Evolutionary conservation across 2,329 filamentous ascomycete genomes (phyloP).

Genomic region (Aureobasidium lini): DNA sequence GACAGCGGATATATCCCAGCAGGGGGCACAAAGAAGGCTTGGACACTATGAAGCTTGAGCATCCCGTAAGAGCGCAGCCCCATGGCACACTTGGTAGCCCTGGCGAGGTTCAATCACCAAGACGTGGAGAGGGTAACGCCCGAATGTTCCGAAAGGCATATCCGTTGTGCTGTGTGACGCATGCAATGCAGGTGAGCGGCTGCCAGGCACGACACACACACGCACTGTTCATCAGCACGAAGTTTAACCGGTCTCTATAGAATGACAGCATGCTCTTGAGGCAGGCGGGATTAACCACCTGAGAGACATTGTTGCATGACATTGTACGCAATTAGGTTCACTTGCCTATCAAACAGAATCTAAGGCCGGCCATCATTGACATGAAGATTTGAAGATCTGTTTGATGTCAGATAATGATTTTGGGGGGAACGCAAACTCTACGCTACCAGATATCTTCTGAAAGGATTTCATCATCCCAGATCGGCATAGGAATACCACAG

Average conservation of each 20-base stretch:
- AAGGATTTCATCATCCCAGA: not conserved
- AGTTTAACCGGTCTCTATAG: not conserved
- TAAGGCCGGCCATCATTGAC: not conserved
- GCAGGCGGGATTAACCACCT: not conserved
- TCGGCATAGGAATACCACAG: not conserved
- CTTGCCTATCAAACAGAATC: not conserved
- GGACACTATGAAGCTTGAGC: not conserved
- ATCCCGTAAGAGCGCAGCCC: not conserved
- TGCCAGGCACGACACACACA: not conserved
- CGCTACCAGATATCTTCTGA: not conserved
- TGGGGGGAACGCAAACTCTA: not conserved
- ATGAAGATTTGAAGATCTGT: not conserved
- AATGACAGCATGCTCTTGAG: not conserved
- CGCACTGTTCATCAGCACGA: conserved; percentile 1
- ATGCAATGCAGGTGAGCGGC: not conserved
- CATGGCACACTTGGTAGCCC: conserved; percentile 5
- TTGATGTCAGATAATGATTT: conserved; percentile 1
- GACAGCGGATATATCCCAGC: conserved; percentile 9
- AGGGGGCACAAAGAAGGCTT: conserved; percentile 9
- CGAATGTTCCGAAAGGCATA: conserved; percentile 10
- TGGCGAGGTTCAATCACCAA: conserved; percentile 6
- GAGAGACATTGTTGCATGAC: not conserved
- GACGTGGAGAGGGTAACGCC: conserved; percentile 7
- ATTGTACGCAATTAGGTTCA: not conserved
- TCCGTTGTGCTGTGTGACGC: not conserved